A percentile compares a stretch with the other conserved stretches of the same genome.
Evolutionary conservation across 352 stramenopile genomes (phyloP).

Genomic region (Albugo candida): DNA sequence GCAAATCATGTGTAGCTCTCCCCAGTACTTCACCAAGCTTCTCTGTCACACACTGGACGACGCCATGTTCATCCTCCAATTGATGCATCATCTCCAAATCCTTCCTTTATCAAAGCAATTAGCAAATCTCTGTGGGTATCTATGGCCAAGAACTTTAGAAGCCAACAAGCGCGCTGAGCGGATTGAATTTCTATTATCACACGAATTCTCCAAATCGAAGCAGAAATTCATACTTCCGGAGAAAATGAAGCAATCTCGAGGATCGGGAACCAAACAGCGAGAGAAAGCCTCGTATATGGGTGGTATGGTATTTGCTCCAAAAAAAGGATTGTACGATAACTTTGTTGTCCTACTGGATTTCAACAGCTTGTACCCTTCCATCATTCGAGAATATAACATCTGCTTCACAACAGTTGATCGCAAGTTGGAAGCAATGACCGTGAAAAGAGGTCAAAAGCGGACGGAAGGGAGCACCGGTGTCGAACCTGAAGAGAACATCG

Average conservation of each 20-base stretch:
- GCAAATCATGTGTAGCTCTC: slow-evolving; percentile 75
- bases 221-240: slow-evolving; percentile 98
- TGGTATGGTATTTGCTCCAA: slow-evolving; percentile 98
- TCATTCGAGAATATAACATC: slow-evolving; percentile 99
- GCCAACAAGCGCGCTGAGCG: slow-evolving; percentile 93
- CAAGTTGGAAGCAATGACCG: slow-evolving; percentile 37
- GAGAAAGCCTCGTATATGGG: slow-evolving; percentile 89
- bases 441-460: slow-evolving; percentile 24
- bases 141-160: slow-evolving; percentile 94
- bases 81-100: slow-evolving; percentile 97
- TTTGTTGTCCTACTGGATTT: slow-evolving; percentile 99
- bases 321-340: slow-evolving; percentile 99
- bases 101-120: slow-evolving; percentile 97
- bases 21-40: slow-evolving; percentile 85
- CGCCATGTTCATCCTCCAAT: slow-evolving; percentile 89
- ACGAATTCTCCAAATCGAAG: slow-evolving; percentile 90
- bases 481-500: slow-evolving; percentile 32
- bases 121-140: slow-evolving; percentile 95
- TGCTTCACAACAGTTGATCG: slow-evolving; percentile 98
- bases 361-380: slow-evolving; percentile 99
- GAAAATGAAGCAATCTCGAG: slow-evolving; percentile 61
- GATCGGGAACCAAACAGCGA: slow-evolving; percentile 22
- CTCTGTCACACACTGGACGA: slow-evolving; percentile 90
- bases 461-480: slow-evolving; percentile 40
- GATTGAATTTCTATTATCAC: slow-evolving; percentile 98